phyloP scores from a whole-genome alignment of 2,329 filamentous ascomycete genomes.

The Colletotrichum spinosum region DNA sequence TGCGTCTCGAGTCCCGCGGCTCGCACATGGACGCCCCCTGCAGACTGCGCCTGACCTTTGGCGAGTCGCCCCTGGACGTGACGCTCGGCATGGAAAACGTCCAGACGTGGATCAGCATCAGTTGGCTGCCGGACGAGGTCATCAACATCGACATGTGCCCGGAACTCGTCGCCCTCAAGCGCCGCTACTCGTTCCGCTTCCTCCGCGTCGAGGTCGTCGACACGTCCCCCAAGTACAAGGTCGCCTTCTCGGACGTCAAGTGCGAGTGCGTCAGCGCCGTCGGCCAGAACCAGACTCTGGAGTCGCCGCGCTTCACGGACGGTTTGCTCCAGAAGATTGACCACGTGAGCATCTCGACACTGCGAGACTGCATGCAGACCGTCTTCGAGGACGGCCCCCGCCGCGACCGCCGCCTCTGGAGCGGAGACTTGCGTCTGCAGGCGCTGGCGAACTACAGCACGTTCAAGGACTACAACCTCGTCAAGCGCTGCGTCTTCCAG shows the following conservation, averaged over 20 bases:
- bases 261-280: constrained; percentile 46
- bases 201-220: constrained; percentile 48
- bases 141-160: constrained; percentile 50
- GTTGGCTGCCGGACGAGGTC: constrained; percentile 51
- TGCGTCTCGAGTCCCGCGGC: constrained; percentile 43
- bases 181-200: constrained; percentile 49
- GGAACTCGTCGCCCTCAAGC: constrained; percentile 43
- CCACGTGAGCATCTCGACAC: constrained; percentile 45
- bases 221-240: constrained; percentile 49
- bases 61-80: constrained; percentile 51
- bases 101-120: constrained; percentile 52
- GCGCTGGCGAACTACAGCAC: constrained; percentile 51
- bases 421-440: constrained; percentile 51
- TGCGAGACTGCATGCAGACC: constrained; percentile 53
- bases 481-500: constrained; percentile 50
- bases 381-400: constrained; percentile 53
- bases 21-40: constrained; percentile 50
- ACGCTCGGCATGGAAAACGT: constrained; percentile 46
- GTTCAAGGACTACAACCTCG: constrained; percentile 47
- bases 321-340: constrained; percentile 44
- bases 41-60: constrained; percentile 49
- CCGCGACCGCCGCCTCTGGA: constrained; percentile 51
- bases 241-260: constrained; percentile 44
- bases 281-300: constrained; percentile 37
- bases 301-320: constrained; percentile 37